Evolutionary conservation across 179 eudicot species (phyloP).

Genomic region (Drosera spatulata): DNA sequence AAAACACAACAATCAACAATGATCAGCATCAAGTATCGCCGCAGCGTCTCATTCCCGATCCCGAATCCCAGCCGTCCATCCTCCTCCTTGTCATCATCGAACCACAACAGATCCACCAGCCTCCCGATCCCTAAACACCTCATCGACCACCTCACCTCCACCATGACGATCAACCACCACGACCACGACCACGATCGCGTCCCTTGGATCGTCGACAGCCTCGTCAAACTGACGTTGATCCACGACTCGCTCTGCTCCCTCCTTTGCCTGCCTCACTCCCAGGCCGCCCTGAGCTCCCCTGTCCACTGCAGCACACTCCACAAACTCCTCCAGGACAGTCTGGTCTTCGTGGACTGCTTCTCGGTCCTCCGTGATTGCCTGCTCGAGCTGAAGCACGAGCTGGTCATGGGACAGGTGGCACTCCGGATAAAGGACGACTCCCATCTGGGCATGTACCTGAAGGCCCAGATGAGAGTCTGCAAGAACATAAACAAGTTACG

Average conservation of each 20-base stretch:
- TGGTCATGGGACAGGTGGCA: slow-evolving; percentile 50
- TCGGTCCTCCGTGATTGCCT: slow-evolving; percentile 42
- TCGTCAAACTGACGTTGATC: slow-evolving; percentile 31
- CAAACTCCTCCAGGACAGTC: slow-evolving; percentile 55
- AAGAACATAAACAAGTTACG: slow-evolving; percentile 35
- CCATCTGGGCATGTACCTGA: slow-evolving; percentile 21
- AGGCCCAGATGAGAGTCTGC: slow-evolving; percentile 37
- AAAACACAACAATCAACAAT: too few species aligned
- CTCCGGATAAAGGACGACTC: slow-evolving; percentile 38
- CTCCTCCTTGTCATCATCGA: slow-evolving; percentile 7
- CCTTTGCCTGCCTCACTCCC: slow-evolving; percentile 51
- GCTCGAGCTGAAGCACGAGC: slow-evolving; percentile 38
- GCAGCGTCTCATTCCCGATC: slow-evolving; percentile 76
- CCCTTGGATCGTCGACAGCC: slow-evolving; percentile 23
- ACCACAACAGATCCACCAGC: slow-evolving; percentile 62
- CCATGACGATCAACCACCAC: not conserved
- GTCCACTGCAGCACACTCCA: slow-evolving; percentile 20
- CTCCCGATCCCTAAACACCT: slow-evolving; percentile 67
- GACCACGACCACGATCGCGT: slow-evolving; percentile 2
- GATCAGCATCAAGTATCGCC: slow-evolving; percentile 21
- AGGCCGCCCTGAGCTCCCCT: slow-evolving; percentile 29
- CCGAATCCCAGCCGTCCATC: slow-evolving; percentile 19
- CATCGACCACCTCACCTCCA: slow-evolving; percentile 40
- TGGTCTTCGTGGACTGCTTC: slow-evolving; percentile 43
- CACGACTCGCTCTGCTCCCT: slow-evolving; percentile 57